These are phyloP conservation scores for Botrytis medusae DNA, from an alignment of 2,329 filamentous ascomycete species.

Conservation along the genomic window DNA sequence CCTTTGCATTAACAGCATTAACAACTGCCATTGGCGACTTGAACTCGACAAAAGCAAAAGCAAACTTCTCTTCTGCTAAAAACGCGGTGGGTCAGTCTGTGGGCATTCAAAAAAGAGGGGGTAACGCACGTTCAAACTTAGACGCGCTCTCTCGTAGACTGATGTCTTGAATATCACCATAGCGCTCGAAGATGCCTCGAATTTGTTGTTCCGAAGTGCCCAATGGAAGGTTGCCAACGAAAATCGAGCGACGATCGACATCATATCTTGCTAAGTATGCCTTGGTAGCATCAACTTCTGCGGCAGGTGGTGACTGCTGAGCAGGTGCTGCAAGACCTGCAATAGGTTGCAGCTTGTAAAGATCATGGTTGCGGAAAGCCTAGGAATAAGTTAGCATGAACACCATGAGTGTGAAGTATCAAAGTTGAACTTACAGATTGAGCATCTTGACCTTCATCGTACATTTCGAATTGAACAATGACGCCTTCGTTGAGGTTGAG, in stretches of 20 bases:
- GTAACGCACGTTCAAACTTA: conserved; percentile 33
- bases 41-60: conserved; percentile 42
- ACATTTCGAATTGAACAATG: conserved; percentile 52
- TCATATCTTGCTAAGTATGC: conserved; percentile 43
- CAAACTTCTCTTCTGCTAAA: conserved; percentile 36
- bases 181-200: conserved; percentile 41
- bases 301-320: conserved; percentile 10
- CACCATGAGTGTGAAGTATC: not conserved
- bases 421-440: conserved; percentile 45
- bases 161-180: conserved; percentile 43
- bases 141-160: conserved; percentile 39
- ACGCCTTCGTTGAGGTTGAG: conserved; percentile 42
- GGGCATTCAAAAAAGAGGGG: conserved; percentile 1
- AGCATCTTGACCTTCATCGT: conserved; percentile 52
- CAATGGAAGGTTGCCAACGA: conserved; percentile 48
- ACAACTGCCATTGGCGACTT: conserved; percentile 28
- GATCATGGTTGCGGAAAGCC: conserved; percentile 36
- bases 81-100: conserved; percentile 24
- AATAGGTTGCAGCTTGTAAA: conserved; percentile 41
- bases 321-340: conserved; percentile 35
- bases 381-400: conserved; percentile 25
- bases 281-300: conserved; percentile 24
- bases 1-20: conserved; percentile 31
- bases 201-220: conserved; percentile 43
- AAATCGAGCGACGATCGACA: conserved; percentile 49